phyloP scores from a whole-genome alignment of 805 yeast species.

The Lipomyces mesembrius region DNA sequence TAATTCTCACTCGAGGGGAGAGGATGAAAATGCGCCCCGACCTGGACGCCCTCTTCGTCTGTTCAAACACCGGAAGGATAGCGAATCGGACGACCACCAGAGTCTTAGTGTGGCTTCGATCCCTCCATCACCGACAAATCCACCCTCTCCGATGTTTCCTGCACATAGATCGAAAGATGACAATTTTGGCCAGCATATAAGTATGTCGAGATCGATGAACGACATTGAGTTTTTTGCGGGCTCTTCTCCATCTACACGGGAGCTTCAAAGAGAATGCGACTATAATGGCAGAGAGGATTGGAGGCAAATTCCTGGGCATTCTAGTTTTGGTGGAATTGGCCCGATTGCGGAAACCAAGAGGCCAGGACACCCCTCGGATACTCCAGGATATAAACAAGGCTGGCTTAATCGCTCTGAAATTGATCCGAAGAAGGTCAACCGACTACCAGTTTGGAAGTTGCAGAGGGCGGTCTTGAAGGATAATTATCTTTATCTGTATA shows the following conservation, averaged over 20 bases:
- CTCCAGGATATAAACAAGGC: slow-evolving; percentile 50
- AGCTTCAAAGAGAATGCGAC: not conserved
- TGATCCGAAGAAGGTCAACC: slow-evolving; percentile 2
- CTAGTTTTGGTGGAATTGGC: slow-evolving; percentile 7
- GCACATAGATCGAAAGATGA: slow-evolving; percentile 5
- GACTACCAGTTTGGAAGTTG: slow-evolving; percentile 48
- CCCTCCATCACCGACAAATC: slow-evolving; percentile 3
- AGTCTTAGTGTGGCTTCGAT: slow-evolving; percentile 8
- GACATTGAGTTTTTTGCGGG: not conserved
- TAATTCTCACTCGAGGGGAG: not conserved
- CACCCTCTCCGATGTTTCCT: slow-evolving; percentile 9
- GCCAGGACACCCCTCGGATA: not conserved
- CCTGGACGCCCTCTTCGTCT: slow-evolving; percentile 23
- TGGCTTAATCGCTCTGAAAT: slow-evolving; percentile 58
- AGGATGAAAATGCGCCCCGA: not conserved
- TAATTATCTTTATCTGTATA: slow-evolving; percentile 64
- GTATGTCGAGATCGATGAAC: slow-evolving; percentile 17
- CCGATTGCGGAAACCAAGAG: not conserved
- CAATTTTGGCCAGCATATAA: slow-evolving; percentile 1
- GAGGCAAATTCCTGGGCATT: not conserved
- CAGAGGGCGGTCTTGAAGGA: slow-evolving; percentile 74
- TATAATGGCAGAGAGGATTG: not conserved
- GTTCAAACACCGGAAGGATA: slow-evolving; percentile 24
- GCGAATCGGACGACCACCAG: slow-evolving; percentile 1
- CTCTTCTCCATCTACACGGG: slow-evolving; percentile 8